These are phyloP conservation scores for Sinapis alba DNA, from an alignment of 441 rosid genomes.

Conservation along the genomic window DNA sequence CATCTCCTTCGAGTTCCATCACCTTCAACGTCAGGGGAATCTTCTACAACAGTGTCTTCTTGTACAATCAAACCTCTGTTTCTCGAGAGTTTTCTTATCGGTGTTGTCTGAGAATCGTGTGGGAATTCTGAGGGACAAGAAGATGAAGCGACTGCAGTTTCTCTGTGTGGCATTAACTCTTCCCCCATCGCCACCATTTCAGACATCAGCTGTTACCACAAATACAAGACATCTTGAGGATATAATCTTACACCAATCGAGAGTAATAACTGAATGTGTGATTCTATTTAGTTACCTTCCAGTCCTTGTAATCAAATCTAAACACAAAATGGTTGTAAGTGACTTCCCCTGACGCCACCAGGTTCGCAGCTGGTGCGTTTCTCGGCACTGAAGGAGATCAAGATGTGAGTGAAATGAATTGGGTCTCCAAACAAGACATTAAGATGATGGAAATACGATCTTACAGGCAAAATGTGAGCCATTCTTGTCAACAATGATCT, in stretches of 20 bases:
- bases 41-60: conserved; percentile 44
- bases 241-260: not conserved
- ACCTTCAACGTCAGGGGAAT: conserved; percentile 33
- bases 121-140: conserved; percentile 30
- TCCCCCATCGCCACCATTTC: conserved; percentile 41
- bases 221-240: conserved; percentile 10
- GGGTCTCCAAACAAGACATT: not conserved
- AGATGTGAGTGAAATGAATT: not conserved
- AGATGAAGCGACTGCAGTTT: conserved; percentile 26
- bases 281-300: conserved; percentile 55
- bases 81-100: conserved; percentile 42
- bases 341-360: conserved; percentile 57
- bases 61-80: conserved; percentile 42
- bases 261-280: not conserved
- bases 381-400: conserved; percentile 48
- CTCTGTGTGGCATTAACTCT: conserved; percentile 58
- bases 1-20: conserved; percentile 34
- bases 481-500: conserved; percentile 52
- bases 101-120: conserved; percentile 40
- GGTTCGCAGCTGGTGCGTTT: conserved; percentile 61
- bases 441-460: conserved; percentile 29
- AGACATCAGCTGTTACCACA: conserved; percentile 47
- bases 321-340: conserved; percentile 68
- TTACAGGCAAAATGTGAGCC: conserved; percentile 72
- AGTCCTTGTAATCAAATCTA: conserved; percentile 70